These are phyloP conservation scores for Elsinoe perseae DNA, from an alignment of 2,329 filamentous ascomycete genomes.

Conservation along the genomic window DNA sequence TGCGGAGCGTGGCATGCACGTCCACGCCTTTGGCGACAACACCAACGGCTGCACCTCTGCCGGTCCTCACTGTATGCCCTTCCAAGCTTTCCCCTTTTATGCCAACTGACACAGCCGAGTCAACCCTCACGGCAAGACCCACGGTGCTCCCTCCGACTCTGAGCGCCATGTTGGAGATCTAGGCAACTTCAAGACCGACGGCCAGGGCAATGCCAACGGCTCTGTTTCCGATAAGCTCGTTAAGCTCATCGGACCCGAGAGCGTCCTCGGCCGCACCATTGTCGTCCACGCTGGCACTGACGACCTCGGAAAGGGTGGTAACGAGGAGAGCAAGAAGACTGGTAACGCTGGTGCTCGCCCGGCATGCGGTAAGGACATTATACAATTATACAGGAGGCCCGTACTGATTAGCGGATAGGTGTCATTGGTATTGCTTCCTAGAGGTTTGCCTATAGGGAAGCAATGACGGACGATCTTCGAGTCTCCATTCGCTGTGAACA, in stretches of 20 bases:
- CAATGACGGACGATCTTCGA: not conserved
- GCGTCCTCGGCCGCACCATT: conserved; percentile 89
- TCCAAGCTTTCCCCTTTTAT: not conserved
- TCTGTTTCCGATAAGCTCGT: conserved; percentile 70
- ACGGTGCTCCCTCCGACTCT: conserved; percentile 77
- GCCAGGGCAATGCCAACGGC: conserved; percentile 81
- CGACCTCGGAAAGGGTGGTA: conserved; percentile 85
- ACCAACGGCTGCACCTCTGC: conserved; percentile 99
- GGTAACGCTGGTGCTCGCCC: conserved; percentile 90
- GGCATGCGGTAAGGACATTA: conserved; percentile 68
- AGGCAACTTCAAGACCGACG: conserved; percentile 95
- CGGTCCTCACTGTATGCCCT: conserved; percentile 81
- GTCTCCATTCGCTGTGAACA: not conserved
- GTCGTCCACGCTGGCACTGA: conserved; percentile 94
- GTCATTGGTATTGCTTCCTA: conserved; percentile 34
- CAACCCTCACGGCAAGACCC: conserved; percentile 89
- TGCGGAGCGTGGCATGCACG: conserved; percentile 95
- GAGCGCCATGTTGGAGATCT: conserved; percentile 93
- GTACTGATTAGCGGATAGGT: conserved; percentile 19
- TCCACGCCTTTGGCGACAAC: conserved; percentile 99
- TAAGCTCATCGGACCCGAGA: conserved; percentile 94
- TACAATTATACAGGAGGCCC: not conserved
- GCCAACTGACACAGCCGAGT: conserved; percentile 46
- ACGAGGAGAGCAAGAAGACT: conserved; percentile 96
- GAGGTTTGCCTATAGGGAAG: not conserved